A percentile compares a stretch with the other conserved stretches of the same genome.
Conservation (phyloP, 148 eudicot species). For the Vaccinium corymbosum region DNA sequence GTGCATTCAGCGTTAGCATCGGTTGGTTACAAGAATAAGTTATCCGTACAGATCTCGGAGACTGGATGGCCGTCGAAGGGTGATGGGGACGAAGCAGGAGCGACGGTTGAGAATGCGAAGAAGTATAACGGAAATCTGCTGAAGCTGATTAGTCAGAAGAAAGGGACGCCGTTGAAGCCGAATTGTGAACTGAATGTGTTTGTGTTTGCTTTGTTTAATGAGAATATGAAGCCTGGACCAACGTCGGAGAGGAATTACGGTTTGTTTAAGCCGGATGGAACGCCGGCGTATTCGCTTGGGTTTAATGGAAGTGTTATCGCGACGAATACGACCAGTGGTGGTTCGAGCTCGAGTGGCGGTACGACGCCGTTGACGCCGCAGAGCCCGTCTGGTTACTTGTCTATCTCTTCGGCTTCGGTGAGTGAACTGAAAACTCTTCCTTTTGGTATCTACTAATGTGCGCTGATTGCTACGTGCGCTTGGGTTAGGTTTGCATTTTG, state of each 20-base stretch:
- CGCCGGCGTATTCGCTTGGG: slow-evolving; percentile 67
- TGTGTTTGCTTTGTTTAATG: slow-evolving; percentile 83
- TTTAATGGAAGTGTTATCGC: slow-evolving; percentile 26
- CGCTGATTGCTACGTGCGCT: background rate
- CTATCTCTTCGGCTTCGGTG: slow-evolving; percentile 63
- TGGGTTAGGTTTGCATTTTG: background rate
- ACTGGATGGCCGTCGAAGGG: slow-evolving; percentile 98
- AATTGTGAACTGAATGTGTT: slow-evolving; percentile 53
- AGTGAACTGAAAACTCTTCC: slow-evolving; percentile 15
- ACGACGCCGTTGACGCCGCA: slow-evolving; percentile 11
- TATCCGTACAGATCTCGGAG: slow-evolving; percentile 69
- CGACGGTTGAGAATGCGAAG: slow-evolving; percentile 73
- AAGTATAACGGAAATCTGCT: slow-evolving; percentile 76
- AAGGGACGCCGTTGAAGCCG: slow-evolving; percentile 76
- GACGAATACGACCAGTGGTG: slow-evolving; percentile 23
- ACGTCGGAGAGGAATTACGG: slow-evolving; percentile 91
- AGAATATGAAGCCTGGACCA: slow-evolving; percentile 92
- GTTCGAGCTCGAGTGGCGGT: slow-evolving; percentile 9
- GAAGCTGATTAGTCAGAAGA: slow-evolving; percentile 47
- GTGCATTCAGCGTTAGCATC: slow-evolving; percentile 58
- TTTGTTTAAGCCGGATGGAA: slow-evolving; percentile 80
- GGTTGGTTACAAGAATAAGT: slow-evolving; percentile 38
- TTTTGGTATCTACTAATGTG: background rate
- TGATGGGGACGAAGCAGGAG: slow-evolving; percentile 73
- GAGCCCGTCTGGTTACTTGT: slow-evolving; percentile 51